Conservation (phyloP, 805 yeast genomes). For the Metschnikowia picachoensis region DNA sequence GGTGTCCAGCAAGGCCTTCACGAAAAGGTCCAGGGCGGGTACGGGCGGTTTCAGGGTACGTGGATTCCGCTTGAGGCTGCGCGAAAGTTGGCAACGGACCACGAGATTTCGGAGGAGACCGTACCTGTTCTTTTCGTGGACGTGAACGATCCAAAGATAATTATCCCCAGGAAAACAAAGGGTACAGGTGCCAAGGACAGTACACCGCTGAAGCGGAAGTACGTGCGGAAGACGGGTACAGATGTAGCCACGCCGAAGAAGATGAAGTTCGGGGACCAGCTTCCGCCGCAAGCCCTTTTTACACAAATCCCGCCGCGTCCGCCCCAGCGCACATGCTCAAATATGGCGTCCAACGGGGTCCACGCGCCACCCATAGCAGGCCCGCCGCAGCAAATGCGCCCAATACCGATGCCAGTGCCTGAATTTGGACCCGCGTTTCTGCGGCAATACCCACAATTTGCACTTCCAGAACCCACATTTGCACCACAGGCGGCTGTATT, state of each 20-base stretch:
- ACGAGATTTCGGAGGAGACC: conserved; percentile 36
- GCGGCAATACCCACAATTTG: background rate
- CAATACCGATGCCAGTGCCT: conserved; percentile 2
- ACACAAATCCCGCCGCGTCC: conserved; percentile 18
- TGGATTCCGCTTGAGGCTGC: conserved; percentile 91
- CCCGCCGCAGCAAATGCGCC: conserved; percentile 6
- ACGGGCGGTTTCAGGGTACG: conserved; percentile 95
- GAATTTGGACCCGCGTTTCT: background rate
- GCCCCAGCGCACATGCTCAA: background rate
- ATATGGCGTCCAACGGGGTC: background rate
- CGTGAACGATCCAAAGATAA: conserved; percentile 31
- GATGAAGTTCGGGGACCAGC: conserved; percentile 24
- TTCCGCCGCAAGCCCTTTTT: conserved; percentile 20
- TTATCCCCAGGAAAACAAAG: conserved; percentile 34
- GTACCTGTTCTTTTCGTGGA: conserved; percentile 42
- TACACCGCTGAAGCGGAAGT: conserved; percentile 41
- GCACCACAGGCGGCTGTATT: background rate
- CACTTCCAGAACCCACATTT: background rate
- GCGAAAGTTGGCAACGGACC: conserved; percentile 35
- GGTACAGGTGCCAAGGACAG: conserved; percentile 30
- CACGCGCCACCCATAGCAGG: conserved; percentile 6
- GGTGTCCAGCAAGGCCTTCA: conserved; percentile 90
- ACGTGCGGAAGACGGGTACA: conserved; percentile 45
- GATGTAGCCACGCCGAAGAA: conserved; percentile 51
- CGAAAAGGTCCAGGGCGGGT: conserved; percentile 96